These are phyloP conservation scores for Fusarium albidum DNA, from an alignment of 2,329 filamentous ascomycete genomes.

Conservation along the genomic window DNA sequence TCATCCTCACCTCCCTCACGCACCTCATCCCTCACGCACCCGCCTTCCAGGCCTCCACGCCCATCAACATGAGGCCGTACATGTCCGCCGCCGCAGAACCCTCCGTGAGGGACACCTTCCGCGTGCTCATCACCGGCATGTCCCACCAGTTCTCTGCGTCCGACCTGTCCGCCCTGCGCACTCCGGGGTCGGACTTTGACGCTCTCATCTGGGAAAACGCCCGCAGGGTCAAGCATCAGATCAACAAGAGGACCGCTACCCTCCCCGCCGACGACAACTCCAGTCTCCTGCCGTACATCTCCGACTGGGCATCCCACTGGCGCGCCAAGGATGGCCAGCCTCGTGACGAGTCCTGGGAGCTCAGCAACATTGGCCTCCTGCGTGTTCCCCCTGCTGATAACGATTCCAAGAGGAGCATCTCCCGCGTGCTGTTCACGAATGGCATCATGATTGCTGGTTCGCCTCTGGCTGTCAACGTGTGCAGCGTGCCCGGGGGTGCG, in stretches of 20 bases:
- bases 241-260: conserved; percentile 43
- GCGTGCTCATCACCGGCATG: conserved; percentile 50
- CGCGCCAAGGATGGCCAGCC: conserved; percentile 51
- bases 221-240: conserved; percentile 43
- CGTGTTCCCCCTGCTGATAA: conserved; percentile 21
- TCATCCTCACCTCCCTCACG: conserved; percentile 53
- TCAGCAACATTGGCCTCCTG: conserved; percentile 62
- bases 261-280: conserved; percentile 54
- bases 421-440: conserved; percentile 59
- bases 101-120: conserved; percentile 44
- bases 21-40: conserved; percentile 46
- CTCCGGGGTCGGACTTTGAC: conserved; percentile 28
- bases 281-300: conserved; percentile 52
- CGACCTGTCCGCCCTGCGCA: conserved; percentile 39
- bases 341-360: conserved; percentile 56
- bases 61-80: conserved; percentile 55
- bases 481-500: conserved; percentile 52
- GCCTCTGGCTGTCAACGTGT: conserved; percentile 55
- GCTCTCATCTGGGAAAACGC: conserved; percentile 54
- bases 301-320: conserved; percentile 54
- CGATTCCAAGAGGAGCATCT: conserved; percentile 47
- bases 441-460: conserved; percentile 53
- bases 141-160: conserved; percentile 41
- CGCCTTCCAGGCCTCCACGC: conserved; percentile 50
- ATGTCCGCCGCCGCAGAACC: conserved; percentile 39